Evolutionary conservation across 2,329 filamentous ascomycete species (phyloP), one percentile per base, ranked within the genome.

Genomic region (Pseudogymnoascus sp.): DNA sequence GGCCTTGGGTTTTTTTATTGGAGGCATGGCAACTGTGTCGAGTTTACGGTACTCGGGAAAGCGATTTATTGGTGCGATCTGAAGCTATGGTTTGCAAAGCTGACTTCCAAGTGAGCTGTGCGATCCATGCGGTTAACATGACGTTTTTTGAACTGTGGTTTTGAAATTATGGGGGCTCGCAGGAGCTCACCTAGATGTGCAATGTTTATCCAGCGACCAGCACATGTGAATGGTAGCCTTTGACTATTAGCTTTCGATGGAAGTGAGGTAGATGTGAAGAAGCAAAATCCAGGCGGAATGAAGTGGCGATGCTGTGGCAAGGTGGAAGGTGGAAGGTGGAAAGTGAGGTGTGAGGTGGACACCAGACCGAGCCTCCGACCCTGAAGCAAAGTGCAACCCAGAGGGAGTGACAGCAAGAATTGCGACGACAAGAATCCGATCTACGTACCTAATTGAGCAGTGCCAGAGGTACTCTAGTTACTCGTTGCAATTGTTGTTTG

Each of bases 381-480:
- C 26, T 2, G 10, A 57, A 57, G 9, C 28, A 31, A 11, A 33
- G 26, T 11, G 28, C 17, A 21, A 21, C 10, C n/a, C 9, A 17
- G 26, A 7, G 15, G 50, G 35, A 31, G 26, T 53, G 26, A 57
- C 50, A 57, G 50, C 17, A 57, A 33, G n/a, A 57, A 21, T 35
- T 4, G 50, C 15, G 28, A 19, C 10, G 50, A 57, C 50, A 21
- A 33, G 50, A 33, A 35, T 10, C 21, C 28, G 11, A n/a, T 35
- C 50, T 57, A 57, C 50, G 50, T 57, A 57, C 50, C 50, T 57
- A 4, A 33, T 57, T 57, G 65, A 64, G 53, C 63, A 65, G 63
- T 19, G 28, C 63, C 40, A 63, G 63, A 65, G 50, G 15, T 61
- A 47, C 40, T 67, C 62, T 63, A 60, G 63, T 21, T 65, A 35